Evolutionary conservation across 2,329 filamentous ascomycete species (phyloP).

Genomic region (Capronia americana): DNA sequence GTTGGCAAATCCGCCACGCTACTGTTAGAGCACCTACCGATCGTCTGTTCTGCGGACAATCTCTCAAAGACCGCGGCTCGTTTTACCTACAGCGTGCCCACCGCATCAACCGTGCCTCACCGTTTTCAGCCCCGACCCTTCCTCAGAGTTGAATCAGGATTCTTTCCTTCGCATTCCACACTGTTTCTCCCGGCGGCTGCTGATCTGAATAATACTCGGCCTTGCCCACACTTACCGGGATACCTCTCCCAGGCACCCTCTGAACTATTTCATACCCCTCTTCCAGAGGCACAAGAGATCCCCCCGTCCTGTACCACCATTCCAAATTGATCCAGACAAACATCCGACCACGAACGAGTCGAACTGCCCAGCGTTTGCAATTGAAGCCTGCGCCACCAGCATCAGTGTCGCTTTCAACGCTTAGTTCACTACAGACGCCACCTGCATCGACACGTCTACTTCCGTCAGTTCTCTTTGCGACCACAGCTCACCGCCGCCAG

Average conservation of each 20-base stretch:
- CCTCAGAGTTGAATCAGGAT: not conserved
- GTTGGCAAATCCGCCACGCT: not conserved
- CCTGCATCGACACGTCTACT: not conserved
- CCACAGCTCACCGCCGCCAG: not conserved
- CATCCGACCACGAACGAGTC: not conserved
- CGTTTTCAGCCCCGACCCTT: not conserved
- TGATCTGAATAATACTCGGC: not conserved
- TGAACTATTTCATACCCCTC: not conserved
- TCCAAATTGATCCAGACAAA: constrained; percentile 1
- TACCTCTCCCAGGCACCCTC: not conserved
- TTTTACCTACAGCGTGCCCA: not conserved
- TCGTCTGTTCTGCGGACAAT: not conserved
- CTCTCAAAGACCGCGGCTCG: not conserved
- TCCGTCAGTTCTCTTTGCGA: not conserved
- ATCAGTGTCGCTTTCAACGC: not conserved
- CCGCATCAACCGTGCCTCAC: not conserved
- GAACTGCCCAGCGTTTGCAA: not conserved
- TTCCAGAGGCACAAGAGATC: not conserved
- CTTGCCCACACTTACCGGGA: not conserved
- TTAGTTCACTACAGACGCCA: not conserved
- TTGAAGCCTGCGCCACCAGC: not conserved
- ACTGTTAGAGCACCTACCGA: not conserved
- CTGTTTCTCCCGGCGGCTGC: not conserved
- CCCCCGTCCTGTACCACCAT: constrained; percentile 1
- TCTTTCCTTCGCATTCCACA: not conserved